Conservation (phyloP, 257 asterid genomes). For the Cordia subcordata region DNA sequence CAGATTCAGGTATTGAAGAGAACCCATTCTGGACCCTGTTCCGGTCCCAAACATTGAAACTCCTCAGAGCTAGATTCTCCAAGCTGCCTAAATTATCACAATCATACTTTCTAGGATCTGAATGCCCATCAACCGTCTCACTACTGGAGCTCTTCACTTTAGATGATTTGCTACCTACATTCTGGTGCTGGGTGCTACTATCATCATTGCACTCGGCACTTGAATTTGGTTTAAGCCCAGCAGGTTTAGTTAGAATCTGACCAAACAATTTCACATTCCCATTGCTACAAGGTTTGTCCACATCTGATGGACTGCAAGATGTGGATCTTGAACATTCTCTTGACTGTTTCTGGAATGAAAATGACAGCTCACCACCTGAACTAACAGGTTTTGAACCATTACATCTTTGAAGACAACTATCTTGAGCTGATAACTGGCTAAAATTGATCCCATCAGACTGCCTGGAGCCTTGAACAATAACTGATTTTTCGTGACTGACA, state of each 20-base stretch:
- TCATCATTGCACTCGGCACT: slow-evolving; percentile 27
- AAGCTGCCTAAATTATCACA: slow-evolving; percentile 27
- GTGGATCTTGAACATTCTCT: slow-evolving; percentile 25
- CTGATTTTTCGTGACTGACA: slow-evolving; percentile 28
- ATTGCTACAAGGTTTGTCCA: slow-evolving; percentile 56
- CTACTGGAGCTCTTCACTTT: slow-evolving; percentile 31
- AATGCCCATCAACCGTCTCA: slow-evolving; percentile 34
- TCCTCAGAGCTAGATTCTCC: slow-evolving; percentile 40
- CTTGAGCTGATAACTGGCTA: slow-evolving; percentile 17
- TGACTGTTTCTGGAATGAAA: slow-evolving; percentile 30
- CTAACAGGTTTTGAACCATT: slow-evolving; percentile 32
- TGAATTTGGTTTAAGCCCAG: slow-evolving; percentile 42
- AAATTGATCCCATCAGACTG: slow-evolving; percentile 26
- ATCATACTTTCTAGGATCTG: slow-evolving; percentile 40
- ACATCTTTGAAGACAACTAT: slow-evolving; percentile 48
- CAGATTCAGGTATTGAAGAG: slow-evolving; percentile 50
- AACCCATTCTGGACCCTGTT: slow-evolving; percentile 47
- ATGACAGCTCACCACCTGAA: slow-evolving; percentile 29
- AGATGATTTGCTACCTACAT: slow-evolving; percentile 31
- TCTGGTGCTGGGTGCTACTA: slow-evolving; percentile 25
- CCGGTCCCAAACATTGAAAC: slow-evolving; percentile 55
- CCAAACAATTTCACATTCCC: slow-evolving; percentile 92
- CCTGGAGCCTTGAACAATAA: slow-evolving; percentile 26
- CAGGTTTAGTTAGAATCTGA: slow-evolving; percentile 53
- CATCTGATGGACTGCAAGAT: slow-evolving; percentile 43